Conservation (phyloP, 164 flowering plant species). For the Vitis cinerea region DNA sequence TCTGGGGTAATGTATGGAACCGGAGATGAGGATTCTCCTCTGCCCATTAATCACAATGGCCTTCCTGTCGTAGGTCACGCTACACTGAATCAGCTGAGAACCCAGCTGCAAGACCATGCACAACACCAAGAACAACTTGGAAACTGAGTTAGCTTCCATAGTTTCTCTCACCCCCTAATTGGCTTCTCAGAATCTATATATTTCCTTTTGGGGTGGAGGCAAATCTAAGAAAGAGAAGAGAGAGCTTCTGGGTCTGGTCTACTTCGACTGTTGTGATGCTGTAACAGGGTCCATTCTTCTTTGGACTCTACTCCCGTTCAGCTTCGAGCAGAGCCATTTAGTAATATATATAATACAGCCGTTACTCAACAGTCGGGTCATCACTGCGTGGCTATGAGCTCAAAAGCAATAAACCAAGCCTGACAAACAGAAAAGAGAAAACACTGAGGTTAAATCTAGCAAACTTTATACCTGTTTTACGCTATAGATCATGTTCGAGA, state of each 20-base stretch:
- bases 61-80: constrained; percentile 54
- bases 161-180: not conserved
- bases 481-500: not conserved
- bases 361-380: constrained; percentile 2
- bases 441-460: not conserved
- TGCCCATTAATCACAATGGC: constrained; percentile 53
- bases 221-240: constrained; percentile 10
- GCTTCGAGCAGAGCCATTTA: not conserved
- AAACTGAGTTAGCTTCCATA: constrained; percentile 23
- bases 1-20: constrained; percentile 67
- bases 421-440: constrained; percentile 2
- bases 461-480: not conserved
- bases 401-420: not conserved
- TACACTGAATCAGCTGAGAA: constrained; percentile 27
- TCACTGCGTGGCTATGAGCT: constrained; percentile 16
- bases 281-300: not conserved
- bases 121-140: constrained; percentile 15
- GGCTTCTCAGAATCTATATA: not conserved
- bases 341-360: constrained; percentile 5
- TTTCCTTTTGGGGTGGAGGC: not conserved
- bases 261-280: too few relatives aligned
- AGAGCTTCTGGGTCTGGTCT: not conserved
- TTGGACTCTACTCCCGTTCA: not conserved
- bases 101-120: constrained; percentile 23
- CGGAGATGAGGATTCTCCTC: constrained; percentile 54